These are phyloP conservation scores for Boletus rufocinnamomeus DNA, from an alignment of 768 basidiomycete species.

Conservation along the genomic window DNA sequence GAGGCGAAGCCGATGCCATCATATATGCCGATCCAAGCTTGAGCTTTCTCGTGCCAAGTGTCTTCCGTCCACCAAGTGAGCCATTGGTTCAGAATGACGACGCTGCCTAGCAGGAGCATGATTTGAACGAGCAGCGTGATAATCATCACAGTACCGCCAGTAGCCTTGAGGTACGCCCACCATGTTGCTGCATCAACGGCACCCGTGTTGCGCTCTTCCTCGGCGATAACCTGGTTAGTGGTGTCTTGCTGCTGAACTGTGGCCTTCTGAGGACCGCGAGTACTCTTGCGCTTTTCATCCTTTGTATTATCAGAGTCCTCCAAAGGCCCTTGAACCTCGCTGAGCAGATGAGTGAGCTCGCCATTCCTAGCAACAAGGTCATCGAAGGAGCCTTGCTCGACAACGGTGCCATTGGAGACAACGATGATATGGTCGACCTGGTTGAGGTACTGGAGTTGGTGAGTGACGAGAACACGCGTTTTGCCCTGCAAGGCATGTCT, in stretches of 20 bases:
- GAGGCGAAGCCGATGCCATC: constrained; percentile 28
- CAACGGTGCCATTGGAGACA: constrained; percentile 44
- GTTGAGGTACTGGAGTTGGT: constrained; percentile 35
- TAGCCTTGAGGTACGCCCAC: constrained; percentile 36
- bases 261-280: constrained; percentile 8
- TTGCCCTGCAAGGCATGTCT: constrained; percentile 24
- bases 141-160: constrained; percentile 25
- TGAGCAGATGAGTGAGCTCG: constrained; percentile 29
- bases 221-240: constrained; percentile 21
- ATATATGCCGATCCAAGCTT: constrained; percentile 33
- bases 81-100: constrained; percentile 31
- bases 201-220: constrained; percentile 29
- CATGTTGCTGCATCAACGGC: constrained; percentile 28
- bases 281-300: constrained; percentile 27
- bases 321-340: constrained; percentile 19
- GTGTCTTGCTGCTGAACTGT: constrained; percentile 13
- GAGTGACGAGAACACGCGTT: constrained; percentile 33
- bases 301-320: constrained; percentile 9
- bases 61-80: constrained; percentile 35
- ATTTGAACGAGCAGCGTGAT: constrained; percentile 23
- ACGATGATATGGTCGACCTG: constrained; percentile 50
- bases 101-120: constrained; percentile 26
- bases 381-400: constrained; percentile 47
- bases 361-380: constrained; percentile 36
- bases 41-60: constrained; percentile 26